Conservation (phyloP, 1,139 yeast genomes). For the Candida sanyaensis region DNA sequence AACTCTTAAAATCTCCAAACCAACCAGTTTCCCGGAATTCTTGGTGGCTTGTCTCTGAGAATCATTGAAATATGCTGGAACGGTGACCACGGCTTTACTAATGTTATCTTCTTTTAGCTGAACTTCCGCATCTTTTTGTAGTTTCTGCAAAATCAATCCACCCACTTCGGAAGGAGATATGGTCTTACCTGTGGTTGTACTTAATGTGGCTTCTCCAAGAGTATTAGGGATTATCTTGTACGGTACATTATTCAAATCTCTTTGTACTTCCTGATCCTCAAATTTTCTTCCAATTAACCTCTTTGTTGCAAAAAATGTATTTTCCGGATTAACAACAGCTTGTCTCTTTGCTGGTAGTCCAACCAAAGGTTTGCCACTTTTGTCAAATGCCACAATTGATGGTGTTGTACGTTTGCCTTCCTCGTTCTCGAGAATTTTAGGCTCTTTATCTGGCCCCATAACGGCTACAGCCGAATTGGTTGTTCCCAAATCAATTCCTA, state of each 20-base stretch:
- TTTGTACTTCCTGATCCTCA: constrained; percentile 63
- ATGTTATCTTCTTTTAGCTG: constrained; percentile 36
- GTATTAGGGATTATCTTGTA: constrained; percentile 52
- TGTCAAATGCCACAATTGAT: constrained; percentile 60
- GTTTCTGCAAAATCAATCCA: constrained; percentile 50
- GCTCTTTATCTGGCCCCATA: constrained; percentile 43
- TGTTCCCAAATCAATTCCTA: constrained; percentile 81
- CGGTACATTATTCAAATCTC: constrained; percentile 57
- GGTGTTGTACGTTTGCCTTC: constrained; percentile 76
- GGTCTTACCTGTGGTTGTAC: constrained; percentile 34
- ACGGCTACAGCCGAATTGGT: constrained; percentile 82
- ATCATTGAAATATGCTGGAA: constrained; percentile 80
- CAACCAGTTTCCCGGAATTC: constrained; percentile 66
- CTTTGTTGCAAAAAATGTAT: constrained; percentile 75
- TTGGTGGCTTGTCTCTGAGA: constrained; percentile 80
- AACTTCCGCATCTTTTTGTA: constrained; percentile 58
- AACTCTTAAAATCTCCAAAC: constrained; percentile 67
- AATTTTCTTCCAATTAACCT: constrained; percentile 71
- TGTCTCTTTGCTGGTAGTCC: constrained; percentile 71
- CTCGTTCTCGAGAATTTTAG: constrained; percentile 64
- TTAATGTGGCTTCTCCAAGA: constrained; percentile 66
- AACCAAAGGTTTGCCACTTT: constrained; percentile 44
- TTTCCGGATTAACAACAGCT: constrained; percentile 61
- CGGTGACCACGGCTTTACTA: constrained; percentile 67
- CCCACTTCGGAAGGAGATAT: constrained; percentile 62